Base-by-base conservation (phyloP, 768 basidiomycete species). In the Termitomyces bulborhizus region DNA sequence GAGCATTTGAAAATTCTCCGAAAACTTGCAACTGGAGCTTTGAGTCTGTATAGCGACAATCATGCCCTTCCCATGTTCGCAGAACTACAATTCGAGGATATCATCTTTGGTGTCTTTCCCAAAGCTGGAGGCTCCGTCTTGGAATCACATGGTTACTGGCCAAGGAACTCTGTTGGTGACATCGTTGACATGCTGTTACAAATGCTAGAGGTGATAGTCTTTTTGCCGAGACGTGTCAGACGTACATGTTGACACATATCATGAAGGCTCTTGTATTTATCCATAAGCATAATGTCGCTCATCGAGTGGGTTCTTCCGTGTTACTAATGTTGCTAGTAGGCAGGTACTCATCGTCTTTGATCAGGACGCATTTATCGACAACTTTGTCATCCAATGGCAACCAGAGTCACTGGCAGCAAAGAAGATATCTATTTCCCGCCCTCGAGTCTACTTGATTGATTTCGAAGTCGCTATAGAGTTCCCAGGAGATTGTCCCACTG, bases 301-400 rank as follows among this genome's bases (percentile, higher is more conserved):
- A 29, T 32, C 29, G 29, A 12, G 11, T 13, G 45, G 31, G n/a
- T 46, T 29, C 16, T 46, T 15, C 45, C 1, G 18, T 46, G 16
- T 36, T 21, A 21, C 21, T 21, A n/a, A 21, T 21, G 21, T 21
- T 21, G 21, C 21, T 21, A 21, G 21, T 21, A 21, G 21, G 21
- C 9, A 36, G 11, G 29, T 32, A 6, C 11, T 46, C 29, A n/a
- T 12, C 26, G 21, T 21, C 21, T 21, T 36, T 21, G 5, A 34
- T 13, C 36, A 71, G 68, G 67, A 71, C 43, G 65, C 67, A 15
- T 68, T 67, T 51, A 57, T 43, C 11, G 66, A 68, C 48, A 71
- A 72, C 52, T 71, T 68, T 46, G 50, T 70, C 3, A 44, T 70
- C 3, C 62, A 72, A 49, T 69, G 64, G 63, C 63, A 68, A 4